Percentiles rank a stretch among this genome's conserved stretches.
Evolutionary conservation across 371 early-diverging fungal species (phyloP).

Genomic region (Mortierella sp.): DNA sequence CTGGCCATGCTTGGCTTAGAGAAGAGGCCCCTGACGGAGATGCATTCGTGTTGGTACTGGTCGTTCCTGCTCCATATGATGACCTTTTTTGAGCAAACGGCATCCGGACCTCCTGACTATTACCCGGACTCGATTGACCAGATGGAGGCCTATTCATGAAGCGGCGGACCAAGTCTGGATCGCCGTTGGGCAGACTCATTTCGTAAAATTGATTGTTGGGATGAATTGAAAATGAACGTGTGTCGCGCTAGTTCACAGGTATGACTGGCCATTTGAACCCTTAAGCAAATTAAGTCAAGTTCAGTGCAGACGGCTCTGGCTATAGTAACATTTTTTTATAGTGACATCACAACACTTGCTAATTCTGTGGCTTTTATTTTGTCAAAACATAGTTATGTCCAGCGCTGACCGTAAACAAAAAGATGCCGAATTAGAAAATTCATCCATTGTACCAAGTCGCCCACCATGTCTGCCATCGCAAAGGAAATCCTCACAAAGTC

Average conservation of each 20-base stretch:
- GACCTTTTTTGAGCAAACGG: constrained; percentile 35
- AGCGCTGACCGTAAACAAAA: too few relatives aligned
- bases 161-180: constrained; percentile 33
- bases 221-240: not conserved
- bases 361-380: too few relatives aligned
- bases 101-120: constrained; percentile 21
- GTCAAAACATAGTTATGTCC: too few relatives aligned
- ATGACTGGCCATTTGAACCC: not conserved
- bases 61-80: not conserved
- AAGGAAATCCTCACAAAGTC: constrained; percentile 56
- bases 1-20: constrained; percentile 10
- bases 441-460: not conserved
- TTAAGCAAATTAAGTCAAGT: not conserved
- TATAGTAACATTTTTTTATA: too few relatives aligned
- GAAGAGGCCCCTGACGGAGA: not conserved
- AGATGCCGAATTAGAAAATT: too few relatives aligned
- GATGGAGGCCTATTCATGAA: constrained; percentile 31
- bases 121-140: constrained; percentile 2
- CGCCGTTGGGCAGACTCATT: constrained; percentile 38
- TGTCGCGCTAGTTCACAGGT: not conserved
- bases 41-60: not conserved
- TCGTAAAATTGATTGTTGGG: not conserved
- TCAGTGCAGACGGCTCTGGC: too few relatives aligned
- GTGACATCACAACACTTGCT: too few relatives aligned
- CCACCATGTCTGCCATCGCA: constrained; percentile 52